phyloP scores from a whole-genome alignment of 768 basidiomycete genomes.

The Crucibulum laeve region DNA sequence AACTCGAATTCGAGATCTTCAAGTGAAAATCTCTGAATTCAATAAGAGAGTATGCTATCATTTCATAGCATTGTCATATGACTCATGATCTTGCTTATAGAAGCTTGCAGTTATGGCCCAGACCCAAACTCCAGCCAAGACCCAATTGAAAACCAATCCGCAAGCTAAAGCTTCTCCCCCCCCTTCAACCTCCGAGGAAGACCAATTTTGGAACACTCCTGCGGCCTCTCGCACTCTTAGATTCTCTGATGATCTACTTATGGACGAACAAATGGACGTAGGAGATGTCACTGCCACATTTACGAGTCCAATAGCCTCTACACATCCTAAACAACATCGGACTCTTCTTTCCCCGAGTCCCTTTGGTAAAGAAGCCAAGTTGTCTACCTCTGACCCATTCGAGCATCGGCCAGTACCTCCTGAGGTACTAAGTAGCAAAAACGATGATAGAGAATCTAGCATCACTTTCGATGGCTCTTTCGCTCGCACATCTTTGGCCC shows the following conservation, averaged over 20 bases:
- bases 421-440: too few relatives aligned
- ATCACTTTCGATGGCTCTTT: too few relatives aligned
- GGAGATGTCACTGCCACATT: slow-evolving; percentile 46
- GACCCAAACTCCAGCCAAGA: too few relatives aligned
- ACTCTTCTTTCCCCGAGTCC: background rate
- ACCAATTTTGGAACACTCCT: slow-evolving; percentile 63
- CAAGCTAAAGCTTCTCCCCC: slow-evolving; percentile 5
- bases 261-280: slow-evolving; percentile 62
- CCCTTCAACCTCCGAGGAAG: slow-evolving; percentile 38
- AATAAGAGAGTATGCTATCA: slow-evolving; percentile 31
- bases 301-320: slow-evolving; percentile 21
- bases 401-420: too few relatives aligned
- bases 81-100: slow-evolving; percentile 14
- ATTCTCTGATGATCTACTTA: slow-evolving; percentile 57
- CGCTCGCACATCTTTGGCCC: too few relatives aligned
- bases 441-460: too few relatives aligned
- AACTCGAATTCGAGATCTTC: slow-evolving; percentile 30
- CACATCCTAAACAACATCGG: background rate
- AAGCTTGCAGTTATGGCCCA: slow-evolving; percentile 13
- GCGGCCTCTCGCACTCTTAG: slow-evolving; percentile 53
- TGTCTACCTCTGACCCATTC: too few relatives aligned
- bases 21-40: slow-evolving; percentile 31
- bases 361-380: too few relatives aligned
- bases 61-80: background rate
- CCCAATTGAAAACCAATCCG: too few relatives aligned